Evolutionary conservation across 768 basidiomycete genomes (phyloP).

Genomic region (Pulveroboletus sp.): DNA sequence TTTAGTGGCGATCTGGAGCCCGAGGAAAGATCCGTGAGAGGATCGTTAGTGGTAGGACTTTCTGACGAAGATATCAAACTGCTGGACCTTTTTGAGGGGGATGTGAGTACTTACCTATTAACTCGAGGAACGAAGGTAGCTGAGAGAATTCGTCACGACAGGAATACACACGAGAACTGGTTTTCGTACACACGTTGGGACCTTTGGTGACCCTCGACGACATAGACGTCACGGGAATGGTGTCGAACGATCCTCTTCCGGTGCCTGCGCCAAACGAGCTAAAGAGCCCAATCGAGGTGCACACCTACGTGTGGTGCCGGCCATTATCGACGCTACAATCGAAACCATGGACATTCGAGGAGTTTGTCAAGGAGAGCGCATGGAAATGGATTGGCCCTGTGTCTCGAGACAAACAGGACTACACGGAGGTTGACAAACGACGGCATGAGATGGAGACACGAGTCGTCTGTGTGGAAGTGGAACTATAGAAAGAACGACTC

Average conservation of each 20-base stretch:
- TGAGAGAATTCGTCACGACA: constrained; percentile 26
- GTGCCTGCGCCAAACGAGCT: constrained; percentile 37
- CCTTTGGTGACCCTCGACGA: constrained; percentile 33
- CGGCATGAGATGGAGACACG: constrained; percentile 36
- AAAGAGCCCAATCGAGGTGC: constrained; percentile 38
- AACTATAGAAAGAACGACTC: not conserved
- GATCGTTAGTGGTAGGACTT: constrained; percentile 74
- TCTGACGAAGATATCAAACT: constrained; percentile 55
- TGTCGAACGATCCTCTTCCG: constrained; percentile 41
- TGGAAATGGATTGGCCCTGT: constrained; percentile 67
- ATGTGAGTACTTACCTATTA: constrained; percentile 39
- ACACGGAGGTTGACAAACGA: constrained; percentile 47
- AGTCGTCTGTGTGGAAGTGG: not conserved
- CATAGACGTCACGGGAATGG: constrained; percentile 19
- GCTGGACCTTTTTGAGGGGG: constrained; percentile 81
- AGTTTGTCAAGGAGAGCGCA: constrained; percentile 71
- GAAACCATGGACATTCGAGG: constrained; percentile 75
- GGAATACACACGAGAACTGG: constrained; percentile 65
- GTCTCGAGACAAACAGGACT: constrained; percentile 35
- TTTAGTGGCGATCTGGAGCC: constrained; percentile 45
- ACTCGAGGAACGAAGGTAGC: not conserved
- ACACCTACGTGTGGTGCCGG: constrained; percentile 70
- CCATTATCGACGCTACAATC: constrained; percentile 43
- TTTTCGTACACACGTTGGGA: constrained; percentile 54
- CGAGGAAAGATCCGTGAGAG: constrained; percentile 70